A percentile compares a stretch with the other conserved stretches of the same genome.
Conservation (phyloP, 495 filamentous ascomycete genomes). For the Podospora appendiculata region DNA sequence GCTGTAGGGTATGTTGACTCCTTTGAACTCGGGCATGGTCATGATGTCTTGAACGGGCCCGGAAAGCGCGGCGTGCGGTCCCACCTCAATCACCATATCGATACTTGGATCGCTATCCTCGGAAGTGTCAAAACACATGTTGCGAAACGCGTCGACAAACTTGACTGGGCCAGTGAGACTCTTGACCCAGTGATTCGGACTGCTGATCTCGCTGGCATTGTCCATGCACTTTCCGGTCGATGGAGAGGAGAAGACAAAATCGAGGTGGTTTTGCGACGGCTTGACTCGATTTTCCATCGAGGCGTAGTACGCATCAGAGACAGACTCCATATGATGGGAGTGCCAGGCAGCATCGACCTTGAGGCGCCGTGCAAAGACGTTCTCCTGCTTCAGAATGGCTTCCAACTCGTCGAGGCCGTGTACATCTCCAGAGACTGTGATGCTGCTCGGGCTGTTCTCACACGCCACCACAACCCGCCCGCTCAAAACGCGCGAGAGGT, state of each 20-base stretch:
- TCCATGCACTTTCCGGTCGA: conserved; percentile 14
- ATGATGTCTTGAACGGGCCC: conserved; percentile 49
- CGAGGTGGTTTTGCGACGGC: conserved; percentile 7
- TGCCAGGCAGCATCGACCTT: conserved; percentile 37
- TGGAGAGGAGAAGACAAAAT: conserved; percentile 17
- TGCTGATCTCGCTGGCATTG: conserved; percentile 13
- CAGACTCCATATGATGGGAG: conserved; percentile 33
- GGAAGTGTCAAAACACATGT: conserved; percentile 16
- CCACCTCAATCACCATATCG: conserved; percentile 30
- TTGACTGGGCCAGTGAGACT: conserved; percentile 36
- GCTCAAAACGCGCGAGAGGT: conserved; percentile 14
- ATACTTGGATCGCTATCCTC: conserved; percentile 6
- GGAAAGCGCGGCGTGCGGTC: conserved; percentile 36
- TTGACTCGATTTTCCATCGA: conserved; percentile 17
- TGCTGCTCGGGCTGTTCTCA: conserved; percentile 37
- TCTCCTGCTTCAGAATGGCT: conserved; percentile 15
- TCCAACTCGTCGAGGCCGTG: conserved; percentile 27
- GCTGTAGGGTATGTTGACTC: conserved; percentile 14
- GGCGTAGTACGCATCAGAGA: conserved; percentile 28
- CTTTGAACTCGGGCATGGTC: conserved; percentile 13
- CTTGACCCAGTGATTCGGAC: conserved; percentile 34
- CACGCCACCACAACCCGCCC: conserved; percentile 34
- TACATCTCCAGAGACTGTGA: conserved; percentile 38
- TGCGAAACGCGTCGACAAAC: conserved; percentile 33
- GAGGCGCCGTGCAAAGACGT: conserved; percentile 27